A percentile compares a stretch with the other conserved stretches of the same genome.
phyloP scores from a whole-genome alignment of 1,284 basidiomycete species.

The Lentinula novae-zelandiae region DNA sequence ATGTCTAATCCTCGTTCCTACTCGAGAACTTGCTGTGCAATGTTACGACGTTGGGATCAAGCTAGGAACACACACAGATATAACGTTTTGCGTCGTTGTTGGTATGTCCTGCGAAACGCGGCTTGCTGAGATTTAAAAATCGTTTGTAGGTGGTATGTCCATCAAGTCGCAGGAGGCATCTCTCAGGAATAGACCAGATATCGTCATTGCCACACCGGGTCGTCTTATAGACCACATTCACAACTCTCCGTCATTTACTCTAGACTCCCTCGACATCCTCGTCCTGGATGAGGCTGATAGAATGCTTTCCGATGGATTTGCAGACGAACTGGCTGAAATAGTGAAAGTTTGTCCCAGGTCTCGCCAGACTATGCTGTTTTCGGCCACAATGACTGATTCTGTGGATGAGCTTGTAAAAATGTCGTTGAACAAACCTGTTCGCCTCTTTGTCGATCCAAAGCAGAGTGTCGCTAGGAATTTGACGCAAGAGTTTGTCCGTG shows the following conservation, averaged over 20 bases:
- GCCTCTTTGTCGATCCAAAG: slow-evolving; percentile 95
- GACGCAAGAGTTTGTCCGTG: slow-evolving; percentile 92
- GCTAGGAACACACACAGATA: slow-evolving; percentile 83
- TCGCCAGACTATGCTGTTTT: slow-evolving; percentile 97
- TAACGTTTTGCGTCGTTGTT: slow-evolving; percentile 85
- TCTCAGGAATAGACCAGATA: slow-evolving; percentile 84
- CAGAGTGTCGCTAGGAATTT: slow-evolving; percentile 86
- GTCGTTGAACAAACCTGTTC: slow-evolving; percentile 87
- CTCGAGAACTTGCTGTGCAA: slow-evolving; percentile 92
- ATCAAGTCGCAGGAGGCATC: slow-evolving; percentile 87
- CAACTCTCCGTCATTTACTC: slow-evolving; percentile 91
- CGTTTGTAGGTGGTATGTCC: slow-evolving; percentile 75
- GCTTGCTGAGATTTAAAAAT: background rate
- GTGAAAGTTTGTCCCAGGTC: slow-evolving; percentile 85
- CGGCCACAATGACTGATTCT: slow-evolving; percentile 96
- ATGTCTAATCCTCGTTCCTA: slow-evolving; percentile 90
- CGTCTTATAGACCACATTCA: slow-evolving; percentile 96
- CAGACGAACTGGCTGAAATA: slow-evolving; percentile 94
- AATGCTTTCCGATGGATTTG: slow-evolving; percentile 97
- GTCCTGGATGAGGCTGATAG: slow-evolving; percentile 97
- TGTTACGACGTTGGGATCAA: slow-evolving; percentile 90
- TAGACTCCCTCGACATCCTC: slow-evolving; percentile 91
- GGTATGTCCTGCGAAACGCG: slow-evolving; percentile 50
- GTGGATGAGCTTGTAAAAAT: slow-evolving; percentile 92
- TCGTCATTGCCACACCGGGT: slow-evolving; percentile 94